Evolutionary conservation across 345 rosid genomes (phyloP), one percentile per base, ranked within the genome.

Genomic region (Trapa bicornis): DNA sequence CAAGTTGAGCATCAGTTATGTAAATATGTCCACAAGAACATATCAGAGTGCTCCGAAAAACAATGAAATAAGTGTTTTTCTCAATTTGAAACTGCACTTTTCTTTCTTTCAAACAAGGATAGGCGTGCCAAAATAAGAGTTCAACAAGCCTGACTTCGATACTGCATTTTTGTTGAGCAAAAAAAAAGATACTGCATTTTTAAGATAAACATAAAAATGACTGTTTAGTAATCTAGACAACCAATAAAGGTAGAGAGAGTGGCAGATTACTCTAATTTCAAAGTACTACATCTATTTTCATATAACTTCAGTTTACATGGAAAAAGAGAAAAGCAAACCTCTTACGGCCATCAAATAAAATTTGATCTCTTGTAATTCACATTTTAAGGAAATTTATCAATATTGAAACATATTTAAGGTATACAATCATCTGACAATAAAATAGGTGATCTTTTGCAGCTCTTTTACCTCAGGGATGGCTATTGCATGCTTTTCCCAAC

Each of bases 401-500:
- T n/a, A 54, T 4, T 54, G 60, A n/a, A 54, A 7, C 60, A 54
- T 35, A 54, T 54, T 7, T 54, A 54, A 54, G 60, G 33, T n/a
- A 54, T 52, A 22, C 60, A n/a, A 54, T 33, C 17, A 54, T 50
- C 56, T 50, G 16, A 50, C 9, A 54, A 35, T 54, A n/a, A 22
- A 39, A 38, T 10, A 12, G 47, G 66, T 12, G 29, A 64, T 37
- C 4, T 16, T 9, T 3, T 33, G 70, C 67, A 70, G 52, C 65
- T 29, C 6, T 22, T 12, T 42, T 75, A 65, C 98, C 97, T 91
- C 84, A 68, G 73, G 67, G 62, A 75, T 65, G 66, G 77, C 85
- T 0, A 67, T 66, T 0, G 89, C 79, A 66, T 80, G 81, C 58
- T 65, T 80, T 77, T 86, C 89, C 97, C 96, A 94, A 63, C 72